Base-by-base conservation (phyloP, 345 rosid genomes). In the Corchorus olitorius region DNA sequence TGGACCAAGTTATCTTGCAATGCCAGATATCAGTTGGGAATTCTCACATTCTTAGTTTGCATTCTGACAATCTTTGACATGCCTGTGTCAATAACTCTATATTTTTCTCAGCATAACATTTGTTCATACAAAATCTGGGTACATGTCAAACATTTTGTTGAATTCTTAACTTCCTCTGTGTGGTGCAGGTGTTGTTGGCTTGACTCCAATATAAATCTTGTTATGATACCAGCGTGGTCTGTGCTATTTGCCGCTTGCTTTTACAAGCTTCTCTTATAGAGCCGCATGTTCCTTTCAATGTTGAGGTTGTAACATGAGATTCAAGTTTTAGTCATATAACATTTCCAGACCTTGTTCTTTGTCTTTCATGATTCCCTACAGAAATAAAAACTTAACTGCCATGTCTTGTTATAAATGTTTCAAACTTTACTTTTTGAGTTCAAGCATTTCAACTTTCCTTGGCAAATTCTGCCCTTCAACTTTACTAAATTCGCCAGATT, bases 171-270 rank as follows among this genome's bases (percentile, higher is more conserved):
- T 63, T 72, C 62, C 67, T n/a, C 60, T 49, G 43, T 68, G 4
- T 68, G 33, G 45, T 55, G 90, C 91, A 91, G 97, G 97, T 77
- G 93, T 91, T 55, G 92, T 91, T 22, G 97, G 97, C 58, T 81
- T 91, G 84, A 91, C 97, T 65, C 97, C 91, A 33, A 11, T 84
- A 3, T 66, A 52, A 64, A 50, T 65, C 60, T 13, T 55, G 35
- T 10, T 10, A n/a, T 12, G 34, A 46, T 49, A 52, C 48, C 60
- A 9, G 58, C 22, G 39, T 72, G 52, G 72, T 69, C 53, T 78
- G 75, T 27, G 62, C 56, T 39, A 19, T 63, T 71, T 50, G 81
- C 73, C 33, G 70, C 80, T 61, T 81, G 76, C 67, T 37, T 80
- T 80, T 55, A 33, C 69, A 77, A 68, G 65, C 70, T 65, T 70